Evolutionary conservation across 139 green algal species (phyloP).

Genomic region (Astrephomene gubernaculifera): DNA sequence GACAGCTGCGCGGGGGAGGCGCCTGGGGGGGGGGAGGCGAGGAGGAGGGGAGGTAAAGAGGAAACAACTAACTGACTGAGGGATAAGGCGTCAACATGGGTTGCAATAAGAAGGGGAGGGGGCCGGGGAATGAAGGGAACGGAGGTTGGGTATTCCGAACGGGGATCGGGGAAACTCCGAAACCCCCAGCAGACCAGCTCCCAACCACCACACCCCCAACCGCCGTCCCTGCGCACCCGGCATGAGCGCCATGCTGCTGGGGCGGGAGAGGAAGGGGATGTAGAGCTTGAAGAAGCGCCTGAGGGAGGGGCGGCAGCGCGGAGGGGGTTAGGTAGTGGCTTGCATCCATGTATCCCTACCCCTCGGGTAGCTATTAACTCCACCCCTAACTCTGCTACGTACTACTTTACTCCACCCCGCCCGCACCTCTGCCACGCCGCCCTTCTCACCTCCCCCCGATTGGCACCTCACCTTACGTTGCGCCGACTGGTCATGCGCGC

Average conservation of each 20-base stretch:
- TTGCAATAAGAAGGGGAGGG: too few species aligned
- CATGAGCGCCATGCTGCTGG: constrained; percentile 26
- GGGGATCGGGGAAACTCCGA: too few species aligned
- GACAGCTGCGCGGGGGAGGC: background rate
- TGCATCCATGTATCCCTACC: background rate
- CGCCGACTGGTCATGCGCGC: constrained; percentile 2
- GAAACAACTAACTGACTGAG: background rate
- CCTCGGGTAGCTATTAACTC: background rate
- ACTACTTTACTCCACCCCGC: background rate
- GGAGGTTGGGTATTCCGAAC: too few species aligned
- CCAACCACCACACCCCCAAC: background rate
- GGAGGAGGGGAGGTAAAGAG: too few species aligned
- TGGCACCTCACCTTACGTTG: constrained; percentile 19
- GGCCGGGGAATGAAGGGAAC: too few species aligned
- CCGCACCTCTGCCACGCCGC: background rate
- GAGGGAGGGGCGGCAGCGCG: background rate
- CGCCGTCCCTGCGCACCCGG: constrained; percentile 1
- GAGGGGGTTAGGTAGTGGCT: background rate
- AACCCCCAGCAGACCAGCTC: background rate
- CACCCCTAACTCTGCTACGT: background rate
- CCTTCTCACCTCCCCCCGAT: background rate
- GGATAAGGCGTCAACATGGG: background rate
- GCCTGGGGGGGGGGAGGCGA: background rate
- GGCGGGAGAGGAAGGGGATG: constrained; percentile 6
- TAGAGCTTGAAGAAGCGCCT: constrained; percentile 25